Evolutionary conservation across 345 rosid genomes (phyloP).

Genomic region (Populus simonii): DNA sequence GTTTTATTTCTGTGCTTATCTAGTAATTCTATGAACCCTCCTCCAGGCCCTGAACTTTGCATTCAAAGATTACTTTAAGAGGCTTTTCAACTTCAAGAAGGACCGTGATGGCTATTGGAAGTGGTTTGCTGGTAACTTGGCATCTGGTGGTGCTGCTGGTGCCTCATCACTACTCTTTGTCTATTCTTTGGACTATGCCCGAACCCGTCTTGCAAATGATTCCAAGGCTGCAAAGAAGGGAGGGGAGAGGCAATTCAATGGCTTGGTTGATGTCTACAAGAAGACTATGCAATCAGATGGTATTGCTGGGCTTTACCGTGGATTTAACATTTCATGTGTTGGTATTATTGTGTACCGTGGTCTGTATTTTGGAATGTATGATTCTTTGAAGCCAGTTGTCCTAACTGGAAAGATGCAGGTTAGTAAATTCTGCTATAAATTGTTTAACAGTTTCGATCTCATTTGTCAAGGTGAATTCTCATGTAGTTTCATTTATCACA

Average conservation of each 20-base stretch:
- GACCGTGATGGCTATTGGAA: slow-evolving; percentile 26
- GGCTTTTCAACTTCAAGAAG: slow-evolving; percentile 23
- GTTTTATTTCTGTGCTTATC: not conserved
- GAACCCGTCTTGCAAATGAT: slow-evolving; percentile 21
- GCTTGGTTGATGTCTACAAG: slow-evolving; percentile 28
- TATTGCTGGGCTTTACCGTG: slow-evolving; percentile 28
- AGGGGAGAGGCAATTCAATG: slow-evolving; percentile 27
- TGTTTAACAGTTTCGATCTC: not conserved
- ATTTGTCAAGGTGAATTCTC: not conserved
- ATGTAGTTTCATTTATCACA: not conserved
- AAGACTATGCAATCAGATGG: slow-evolving; percentile 27
- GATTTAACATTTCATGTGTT: slow-evolving; percentile 29
- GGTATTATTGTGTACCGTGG: slow-evolving; percentile 31
- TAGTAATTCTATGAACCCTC: not conserved
- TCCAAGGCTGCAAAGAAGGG: slow-evolving; percentile 18
- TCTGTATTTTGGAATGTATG: slow-evolving; percentile 32
- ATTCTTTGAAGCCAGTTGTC: slow-evolving; percentile 33
- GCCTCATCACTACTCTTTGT: slow-evolving; percentile 17
- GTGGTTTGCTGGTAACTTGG: slow-evolving; percentile 29
- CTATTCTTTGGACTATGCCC: slow-evolving; percentile 23
- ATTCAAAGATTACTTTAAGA: slow-evolving; percentile 25
- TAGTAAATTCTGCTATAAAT: not conserved
- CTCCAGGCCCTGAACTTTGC: slow-evolving; percentile 27
- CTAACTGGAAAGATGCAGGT: slow-evolving; percentile 29
- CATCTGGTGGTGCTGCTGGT: slow-evolving; percentile 25